Evolutionary conservation across 306 rosid species (phyloP), one percentile per base, ranked within the genome.

Genomic region (Cucurbita maxima): DNA sequence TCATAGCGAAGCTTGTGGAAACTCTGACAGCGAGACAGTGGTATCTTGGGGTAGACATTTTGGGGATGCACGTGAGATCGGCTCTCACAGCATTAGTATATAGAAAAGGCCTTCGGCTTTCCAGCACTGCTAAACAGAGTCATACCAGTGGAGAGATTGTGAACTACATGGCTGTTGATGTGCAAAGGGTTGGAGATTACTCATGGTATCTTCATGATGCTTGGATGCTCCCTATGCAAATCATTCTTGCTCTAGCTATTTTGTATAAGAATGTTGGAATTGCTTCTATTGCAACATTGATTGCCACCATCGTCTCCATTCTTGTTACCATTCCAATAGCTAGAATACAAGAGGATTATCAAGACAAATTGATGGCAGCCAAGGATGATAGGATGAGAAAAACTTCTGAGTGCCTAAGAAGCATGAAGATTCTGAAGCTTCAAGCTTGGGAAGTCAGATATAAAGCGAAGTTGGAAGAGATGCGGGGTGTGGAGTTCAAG

Each of bases 361-460:
- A 95, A 87, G 99, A 91, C 82, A 95, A 88, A 47, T 82, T 95
- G 83, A 95, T 95, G 99, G 78, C 96, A 71, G 96, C 99, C 25
- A 95, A 95, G 89, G 99, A 95, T 82, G 99, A 95, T 58, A 88
- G 99, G 74, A 95, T 95, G 99, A 91, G 96, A 64, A 91, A 89
- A 85, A 95, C 99, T 59, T 95, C 99, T 0, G 99, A 91, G 88
- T 90, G 96, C 75, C 78, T 95, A 50, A 88, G 92, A 87, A 95
- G 91, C 82, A 95, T 91, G 99, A 85, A 97, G 89, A 86, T 89
- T 82, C 96, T 95, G 77, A 95, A 95, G 86, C 81, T 95, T 82
- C 96, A 95, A 92, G 99, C 97, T 78, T 95, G 96, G 99, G 99
- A 95, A 80, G 96, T 86, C 11, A 84, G 99, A 77, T 95, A 95